Percentiles rank a stretch among this genome's conserved stretches.
Conservation (phyloP, 345 rosid genomes). For the Lepidium sativum region DNA sequence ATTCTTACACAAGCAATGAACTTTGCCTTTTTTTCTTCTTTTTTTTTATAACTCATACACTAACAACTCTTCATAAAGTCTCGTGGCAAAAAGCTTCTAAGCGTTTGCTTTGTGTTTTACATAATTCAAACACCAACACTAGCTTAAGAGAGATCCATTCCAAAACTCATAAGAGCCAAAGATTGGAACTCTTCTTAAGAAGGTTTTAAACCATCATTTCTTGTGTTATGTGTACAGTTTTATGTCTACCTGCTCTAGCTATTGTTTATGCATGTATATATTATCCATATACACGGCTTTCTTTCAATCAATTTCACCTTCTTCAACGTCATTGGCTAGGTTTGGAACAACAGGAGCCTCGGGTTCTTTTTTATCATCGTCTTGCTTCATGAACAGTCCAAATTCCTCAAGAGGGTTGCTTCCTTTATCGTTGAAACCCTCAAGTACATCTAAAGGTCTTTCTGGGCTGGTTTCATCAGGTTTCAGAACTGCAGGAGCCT, state of each 20-base stretch:
- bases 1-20: conserved; percentile 6
- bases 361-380: conserved; percentile 64
- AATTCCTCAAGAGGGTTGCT: conserved; percentile 82
- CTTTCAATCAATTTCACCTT: conserved; percentile 75
- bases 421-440: conserved; percentile 64
- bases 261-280: conserved; percentile 13
- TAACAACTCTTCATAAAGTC: conserved; percentile 2
- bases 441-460: conserved; percentile 38
- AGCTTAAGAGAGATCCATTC: conserved; percentile 5
- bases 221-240: background rate
- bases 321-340: conserved; percentile 42
- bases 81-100: conserved; percentile 14
- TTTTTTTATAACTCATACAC: background rate
- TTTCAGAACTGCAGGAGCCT: conserved; percentile 11
- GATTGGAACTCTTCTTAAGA: background rate
- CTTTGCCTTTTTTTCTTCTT: background rate
- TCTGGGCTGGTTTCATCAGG: conserved; percentile 60
- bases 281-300: background rate
- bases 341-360: conserved; percentile 29
- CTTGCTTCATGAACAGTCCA: conserved; percentile 78
- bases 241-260: conserved; percentile 8
- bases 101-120: conserved; percentile 11
- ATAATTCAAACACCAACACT: conserved; percentile 3
- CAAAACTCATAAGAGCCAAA: conserved; percentile 14
- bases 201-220: background rate